phyloP scores from a whole-genome alignment of 2,329 filamentous ascomycete genomes.

The Metarhizium rileyi region DNA sequence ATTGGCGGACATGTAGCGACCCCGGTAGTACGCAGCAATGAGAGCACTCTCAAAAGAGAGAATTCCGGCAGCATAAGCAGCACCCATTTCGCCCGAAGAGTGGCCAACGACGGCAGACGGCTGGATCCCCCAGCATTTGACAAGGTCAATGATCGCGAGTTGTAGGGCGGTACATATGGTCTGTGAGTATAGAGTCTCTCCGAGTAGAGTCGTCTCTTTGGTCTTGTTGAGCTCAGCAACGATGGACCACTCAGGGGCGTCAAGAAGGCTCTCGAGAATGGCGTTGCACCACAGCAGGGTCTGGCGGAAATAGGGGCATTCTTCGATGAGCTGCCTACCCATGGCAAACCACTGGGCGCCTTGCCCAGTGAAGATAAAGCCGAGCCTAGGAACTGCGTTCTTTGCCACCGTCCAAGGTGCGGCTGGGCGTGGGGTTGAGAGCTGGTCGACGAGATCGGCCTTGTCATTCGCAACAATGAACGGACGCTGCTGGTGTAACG shows the following conservation, averaged over 20 bases:
- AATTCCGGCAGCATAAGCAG: slow-evolving; percentile 19
- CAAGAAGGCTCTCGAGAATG: slow-evolving; percentile 21
- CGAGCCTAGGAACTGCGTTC: slow-evolving; percentile 12
- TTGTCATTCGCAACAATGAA: slow-evolving; percentile 14
- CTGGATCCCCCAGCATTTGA: slow-evolving; percentile 17
- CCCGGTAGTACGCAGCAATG: neutral
- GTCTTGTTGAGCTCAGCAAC: slow-evolving; percentile 27
- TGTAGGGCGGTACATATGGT: slow-evolving; percentile 37
- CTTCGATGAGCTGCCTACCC: slow-evolving; percentile 26
- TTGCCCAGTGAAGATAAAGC: slow-evolving; percentile 30
- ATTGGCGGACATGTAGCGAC: neutral
- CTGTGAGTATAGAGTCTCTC: slow-evolving; percentile 30
- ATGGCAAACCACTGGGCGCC: slow-evolving; percentile 29
- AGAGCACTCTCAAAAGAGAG: neutral
- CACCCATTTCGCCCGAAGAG: slow-evolving; percentile 29
- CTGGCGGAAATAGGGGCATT: slow-evolving; percentile 25
- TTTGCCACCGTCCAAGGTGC: slow-evolving; percentile 11
- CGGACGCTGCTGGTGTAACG: slow-evolving; percentile 13
- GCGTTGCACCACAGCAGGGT: slow-evolving; percentile 2
- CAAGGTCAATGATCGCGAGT: slow-evolving; percentile 27
- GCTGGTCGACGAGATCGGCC: slow-evolving; percentile 9
- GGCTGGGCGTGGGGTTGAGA: slow-evolving; percentile 19
- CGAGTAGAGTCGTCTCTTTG: slow-evolving; percentile 16
- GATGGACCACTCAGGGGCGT: slow-evolving; percentile 25
- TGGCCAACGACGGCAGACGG: slow-evolving; percentile 24